Percentiles rank a stretch among this genome's conserved stretches.
phyloP scores from a whole-genome alignment of 768 basidiomycete species.

The Galerina sulciceps region DNA sequence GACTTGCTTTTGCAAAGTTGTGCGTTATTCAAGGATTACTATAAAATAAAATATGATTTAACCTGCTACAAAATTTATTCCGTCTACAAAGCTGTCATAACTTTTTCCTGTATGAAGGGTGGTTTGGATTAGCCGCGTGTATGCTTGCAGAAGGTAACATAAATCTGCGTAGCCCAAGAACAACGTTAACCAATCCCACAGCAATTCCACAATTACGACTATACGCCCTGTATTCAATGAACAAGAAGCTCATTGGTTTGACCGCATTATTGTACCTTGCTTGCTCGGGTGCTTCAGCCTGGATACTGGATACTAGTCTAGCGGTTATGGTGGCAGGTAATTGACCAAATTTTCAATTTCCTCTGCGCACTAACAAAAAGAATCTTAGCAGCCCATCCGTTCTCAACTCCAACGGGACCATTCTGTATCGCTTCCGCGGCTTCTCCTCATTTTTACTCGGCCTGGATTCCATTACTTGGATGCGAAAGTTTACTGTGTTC shows the following conservation, averaged over 20 bases:
- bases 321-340: neutral
- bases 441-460: neutral
- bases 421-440: neutral
- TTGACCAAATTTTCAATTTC: too few species aligned
- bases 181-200: neutral
- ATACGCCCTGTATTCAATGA: neutral
- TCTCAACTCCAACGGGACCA: neutral
- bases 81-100: too few species aligned
- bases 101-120: too few species aligned
- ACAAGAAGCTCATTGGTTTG: neutral
- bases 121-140: too few species aligned
- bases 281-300: neutral
- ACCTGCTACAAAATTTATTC: too few species aligned
- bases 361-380: too few species aligned
- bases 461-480: neutral
- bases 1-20: too few species aligned
- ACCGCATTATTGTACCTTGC: neutral
- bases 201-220: slow-evolving; percentile 1
- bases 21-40: too few species aligned
- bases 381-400: too few species aligned
- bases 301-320: neutral
- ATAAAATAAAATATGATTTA: too few species aligned
- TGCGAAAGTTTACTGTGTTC: neutral
- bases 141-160: neutral
- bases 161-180: neutral